Base-by-base conservation (phyloP, 2,329 filamentous ascomycete genomes). In the Aspergillus cejpii region DNA sequence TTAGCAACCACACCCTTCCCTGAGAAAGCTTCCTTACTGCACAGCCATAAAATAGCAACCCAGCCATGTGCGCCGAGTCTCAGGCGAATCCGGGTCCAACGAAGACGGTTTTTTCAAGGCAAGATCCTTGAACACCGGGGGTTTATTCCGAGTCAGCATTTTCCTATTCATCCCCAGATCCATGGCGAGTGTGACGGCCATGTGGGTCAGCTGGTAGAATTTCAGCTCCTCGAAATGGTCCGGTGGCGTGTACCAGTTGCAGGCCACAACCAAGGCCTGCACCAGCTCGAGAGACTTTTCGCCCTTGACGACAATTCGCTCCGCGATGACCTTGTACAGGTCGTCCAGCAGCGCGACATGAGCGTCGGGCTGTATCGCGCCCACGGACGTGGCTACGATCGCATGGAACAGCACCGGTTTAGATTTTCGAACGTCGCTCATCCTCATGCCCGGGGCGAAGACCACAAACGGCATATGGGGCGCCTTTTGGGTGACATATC, bases 181-280 rank as follows among this genome's bases (percentile, higher is more conserved):
- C 43, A 94, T 81, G 20, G 84, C 84, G 82, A 94, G 87, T 55
- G 87, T 78, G 38, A 83, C 83, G 2, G 85, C 84, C 59, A 87
- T 80, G 62, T 94, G 87, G 37, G 88, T 81, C 53, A 92, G 77
- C 69, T 91, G 86, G 68, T 92, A 94, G 63, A 92, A 94, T 61
- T 92, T 92, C 59, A 91, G 79, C 67, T 92, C 85, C 58, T 94
- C 87, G 47, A 86, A 86, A 56, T 85, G 78, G 53, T 91, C 83
- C 0, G 88, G 88, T 12, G 87, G 87, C 63, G 81, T 82, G 63
- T 94, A 94, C 86, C 88, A 94, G 15, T 89, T 77, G n/a, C 83
- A 80, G 5, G 80, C 75, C 3, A 94, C 72, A 46, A 87, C 77
- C 31, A 94, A 70, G 1, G 86, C 79, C 67, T 95, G 89, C 6